Evolutionary conservation across 1,139 yeast genomes (phyloP), one percentile per base, ranked within the genome.

Genomic region (Candida frijolesensis): DNA sequence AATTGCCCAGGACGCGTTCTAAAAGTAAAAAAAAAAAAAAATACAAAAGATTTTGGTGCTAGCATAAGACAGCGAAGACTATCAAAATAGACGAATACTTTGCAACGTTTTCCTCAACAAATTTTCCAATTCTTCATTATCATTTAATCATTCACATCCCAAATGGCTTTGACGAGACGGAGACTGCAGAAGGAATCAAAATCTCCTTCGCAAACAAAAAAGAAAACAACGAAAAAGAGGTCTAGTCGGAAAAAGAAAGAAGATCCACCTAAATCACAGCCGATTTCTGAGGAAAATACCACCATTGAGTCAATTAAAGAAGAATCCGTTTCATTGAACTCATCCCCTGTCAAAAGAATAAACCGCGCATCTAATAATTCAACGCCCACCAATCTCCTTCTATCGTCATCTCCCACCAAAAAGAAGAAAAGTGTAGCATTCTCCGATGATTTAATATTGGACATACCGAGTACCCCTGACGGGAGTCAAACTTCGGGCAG

Each of bases 351-450:
- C 2, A 61, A 58, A 37, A 44, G 32, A 44, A 35, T 32, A 14
- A 22, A 34, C 29, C 30, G 42, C 8, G 34, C 42, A 25, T 18
- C 46, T 8, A 54, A 63, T 45, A 61, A 60, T 51, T 66, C 72
- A 8, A 65, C 73, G 5, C 71, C 74, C 6, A 54, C 60, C 9
- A 61, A 59, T 49, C 46, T 41, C 14, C 32, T 22, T 10, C 32
- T 45, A n/a, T 42, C 54, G n/a, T 50, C 56, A 3, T 65, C 72
- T 4, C 74, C 74, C 9, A 49, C 56, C 9, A 61, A 60, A 50
- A 56, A 54, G 42, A 67, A 63, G 57, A 74, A 74, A 51, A 56
- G 65, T 9, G 81, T 76, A 33, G 71, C 74, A 19, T 76, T 76
- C 54, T 74, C 79, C 1, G 80, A 74, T 47, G 74, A 68, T 44